Evolutionary conservation across 176 grass and related monocot genomes (phyloP).

Genomic region (Alopecurus myosuroides): DNA sequence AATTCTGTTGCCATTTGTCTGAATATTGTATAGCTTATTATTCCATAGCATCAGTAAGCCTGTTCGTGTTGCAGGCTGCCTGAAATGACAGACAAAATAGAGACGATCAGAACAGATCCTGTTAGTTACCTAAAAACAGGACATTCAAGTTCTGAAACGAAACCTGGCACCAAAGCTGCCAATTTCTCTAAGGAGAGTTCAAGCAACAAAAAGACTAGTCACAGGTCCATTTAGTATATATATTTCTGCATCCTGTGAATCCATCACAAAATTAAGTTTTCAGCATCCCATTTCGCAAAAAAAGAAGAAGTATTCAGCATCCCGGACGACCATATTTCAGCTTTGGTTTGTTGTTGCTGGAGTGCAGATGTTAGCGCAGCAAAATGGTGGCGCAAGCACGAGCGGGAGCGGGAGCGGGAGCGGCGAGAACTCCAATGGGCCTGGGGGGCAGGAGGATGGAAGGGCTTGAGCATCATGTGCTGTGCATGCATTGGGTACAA

Average conservation of each 20-base stretch:
- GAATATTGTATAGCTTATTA: not conserved
- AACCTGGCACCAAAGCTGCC: not conserved
- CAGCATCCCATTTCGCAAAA: too few relatives aligned
- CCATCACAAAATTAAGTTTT: not conserved
- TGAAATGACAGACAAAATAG: conserved; percentile 1
- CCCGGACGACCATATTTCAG: not conserved
- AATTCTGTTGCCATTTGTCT: not conserved
- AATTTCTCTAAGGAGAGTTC: not conserved
- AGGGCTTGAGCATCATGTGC: not conserved
- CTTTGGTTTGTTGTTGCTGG: not conserved
- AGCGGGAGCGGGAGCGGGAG: conserved; percentile 8
- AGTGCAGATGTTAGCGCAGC: conserved; percentile 31
- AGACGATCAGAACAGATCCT: not conserved
- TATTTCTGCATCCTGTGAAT: not conserved
- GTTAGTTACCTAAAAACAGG: not conserved
- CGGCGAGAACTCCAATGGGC: not conserved
- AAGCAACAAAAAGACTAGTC: not conserved
- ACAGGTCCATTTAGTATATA: not conserved
- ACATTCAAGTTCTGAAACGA: not conserved
- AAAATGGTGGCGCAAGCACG: conserved; percentile 14
- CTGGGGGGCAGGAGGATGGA: not conserved
- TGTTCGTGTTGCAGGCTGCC: not conserved
- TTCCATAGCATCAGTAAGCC: conserved; percentile 11
- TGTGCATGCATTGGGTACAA: not conserved
- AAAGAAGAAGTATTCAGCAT: not conserved